phyloP scores from a whole-genome alignment of 2,329 filamentous ascomycete genomes.

The Penicillium occitanis region DNA sequence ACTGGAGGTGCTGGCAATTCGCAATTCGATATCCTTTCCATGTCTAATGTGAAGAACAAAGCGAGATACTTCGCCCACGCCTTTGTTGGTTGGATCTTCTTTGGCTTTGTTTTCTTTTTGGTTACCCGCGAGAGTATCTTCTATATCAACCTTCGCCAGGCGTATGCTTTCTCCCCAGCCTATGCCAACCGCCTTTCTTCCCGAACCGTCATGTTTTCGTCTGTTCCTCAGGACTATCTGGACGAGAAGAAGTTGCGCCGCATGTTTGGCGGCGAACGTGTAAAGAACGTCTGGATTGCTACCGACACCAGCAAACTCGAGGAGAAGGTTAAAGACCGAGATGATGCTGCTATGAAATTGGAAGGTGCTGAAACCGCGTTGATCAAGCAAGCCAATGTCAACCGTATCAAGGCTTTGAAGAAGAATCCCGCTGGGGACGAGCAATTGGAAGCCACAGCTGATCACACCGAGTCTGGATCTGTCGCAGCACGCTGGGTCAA shows the following conservation, averaged over 20 bases:
- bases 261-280: slow-evolving; percentile 74
- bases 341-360: slow-evolving; percentile 75
- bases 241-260: slow-evolving; percentile 72
- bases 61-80: slow-evolving; percentile 77
- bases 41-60: slow-evolving; percentile 68
- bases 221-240: slow-evolving; percentile 76
- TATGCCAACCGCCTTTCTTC: slow-evolving; percentile 86
- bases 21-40: slow-evolving; percentile 75
- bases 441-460: slow-evolving; percentile 33
- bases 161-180: slow-evolving; percentile 80
- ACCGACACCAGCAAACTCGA: slow-evolving; percentile 75
- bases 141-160: slow-evolving; percentile 90
- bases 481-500: slow-evolving; percentile 74
- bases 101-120: slow-evolving; percentile 82
- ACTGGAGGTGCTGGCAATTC: slow-evolving; percentile 67
- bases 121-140: slow-evolving; percentile 85
- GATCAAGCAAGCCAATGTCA: slow-evolving; percentile 73
- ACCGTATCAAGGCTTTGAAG: slow-evolving; percentile 66
- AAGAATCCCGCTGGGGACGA: slow-evolving; percentile 53
- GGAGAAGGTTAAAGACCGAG: slow-evolving; percentile 76
- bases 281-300: slow-evolving; percentile 81
- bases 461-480: slow-evolving; percentile 66
- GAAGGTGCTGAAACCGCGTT: slow-evolving; percentile 85
- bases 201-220: slow-evolving; percentile 83
- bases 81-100: slow-evolving; percentile 79